Base-by-base conservation (phyloP, 306 rosid genomes). In the Cucurbita moschata region DNA sequence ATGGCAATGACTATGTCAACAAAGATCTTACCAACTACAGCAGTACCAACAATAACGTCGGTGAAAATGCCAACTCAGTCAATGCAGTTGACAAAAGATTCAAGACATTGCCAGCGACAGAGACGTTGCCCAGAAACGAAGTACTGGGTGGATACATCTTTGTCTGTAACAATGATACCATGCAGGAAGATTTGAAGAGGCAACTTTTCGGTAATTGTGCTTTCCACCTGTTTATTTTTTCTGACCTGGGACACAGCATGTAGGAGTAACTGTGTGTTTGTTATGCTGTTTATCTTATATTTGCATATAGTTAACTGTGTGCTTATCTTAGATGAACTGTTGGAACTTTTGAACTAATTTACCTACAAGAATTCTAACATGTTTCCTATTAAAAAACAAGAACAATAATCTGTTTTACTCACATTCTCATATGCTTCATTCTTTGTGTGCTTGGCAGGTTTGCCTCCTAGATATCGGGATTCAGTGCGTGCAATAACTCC, bases 91-190 rank as follows among this genome's bases (percentile, higher is more conserved):
- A 95, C 77, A 95, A 91, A 82, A 95, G 99, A 86, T 95, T 95
- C 75, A 95, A 95, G 87, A 95, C 99, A 77, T 87, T 95, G 87
- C 99, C 96, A 37, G 96, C 96, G 14, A 87, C 99, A 8, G 99
- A 91, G 87, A 95, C 96, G 8, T 96, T 95, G 65, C 99, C 99
- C 0, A 90, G 99, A 37, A 82, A 95, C 86, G 99, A 95, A 79
- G 99, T 95, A 77, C 96, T 95, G 60, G 99, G 99, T 21, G 99
- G 99, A 69, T 95, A 95, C 90, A 95, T 95, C 79, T 95, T 95
- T 82, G 99, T 91, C 7, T 91, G 97, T 73, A 95, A 95, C 87
- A 95, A 95, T 73, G 97, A 95, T 81, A 95, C 99, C 4, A 95
- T 95, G 99, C 97, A 91, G 87, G 99, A 95, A 86, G 99, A 95